Percentiles rank a stretch among this genome's conserved stretches.
These are phyloP conservation scores for Stagonosporopsis vannaccii DNA, from an alignment of 2,329 filamentous ascomycete genomes.

Conservation along the genomic window DNA sequence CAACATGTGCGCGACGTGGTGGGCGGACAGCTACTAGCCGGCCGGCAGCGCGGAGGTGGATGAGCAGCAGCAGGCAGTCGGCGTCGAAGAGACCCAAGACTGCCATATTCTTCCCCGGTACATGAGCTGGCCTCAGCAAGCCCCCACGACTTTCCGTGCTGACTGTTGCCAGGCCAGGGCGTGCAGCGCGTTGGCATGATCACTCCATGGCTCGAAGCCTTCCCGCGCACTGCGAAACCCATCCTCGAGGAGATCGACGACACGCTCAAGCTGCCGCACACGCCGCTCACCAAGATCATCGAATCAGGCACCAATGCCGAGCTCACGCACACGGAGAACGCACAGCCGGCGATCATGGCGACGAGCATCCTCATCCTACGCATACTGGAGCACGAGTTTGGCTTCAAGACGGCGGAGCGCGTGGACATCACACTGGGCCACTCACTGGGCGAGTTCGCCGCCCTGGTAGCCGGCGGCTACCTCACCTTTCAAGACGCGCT, in stretches of 20 bases:
- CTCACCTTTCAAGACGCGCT: slow-evolving; percentile 80
- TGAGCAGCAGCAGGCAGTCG: slow-evolving; percentile 34
- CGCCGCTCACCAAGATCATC: slow-evolving; percentile 74
- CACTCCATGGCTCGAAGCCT: slow-evolving; percentile 83
- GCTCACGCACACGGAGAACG: slow-evolving; percentile 83
- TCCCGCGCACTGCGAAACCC: slow-evolving; percentile 77
- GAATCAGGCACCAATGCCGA: slow-evolving; percentile 77
- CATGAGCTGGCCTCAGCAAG: not conserved
- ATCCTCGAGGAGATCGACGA: slow-evolving; percentile 87
- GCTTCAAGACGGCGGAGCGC: slow-evolving; percentile 72
- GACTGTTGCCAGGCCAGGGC: slow-evolving; percentile 71
- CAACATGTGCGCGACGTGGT: slow-evolving; percentile 9
- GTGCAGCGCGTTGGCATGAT: slow-evolving; percentile 91
- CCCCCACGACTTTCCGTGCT: slow-evolving; percentile 20
- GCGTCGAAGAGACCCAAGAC: slow-evolving; percentile 44
- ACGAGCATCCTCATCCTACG: slow-evolving; percentile 89
- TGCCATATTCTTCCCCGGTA: slow-evolving; percentile 51
- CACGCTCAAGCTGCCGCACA: slow-evolving; percentile 69
- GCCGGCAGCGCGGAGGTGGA: slow-evolving; percentile 30
- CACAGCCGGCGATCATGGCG: slow-evolving; percentile 96
- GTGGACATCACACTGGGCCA: slow-evolving; percentile 88
- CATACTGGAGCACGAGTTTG: slow-evolving; percentile 84
- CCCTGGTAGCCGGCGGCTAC: slow-evolving; percentile 84
- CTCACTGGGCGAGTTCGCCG: slow-evolving; percentile 91
- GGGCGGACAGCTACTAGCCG: not conserved